Percentiles rank a stretch among this genome's conserved stretches.
phyloP scores from a whole-genome alignment of 164 flowering plant species.

The Vitis riparia region DNA sequence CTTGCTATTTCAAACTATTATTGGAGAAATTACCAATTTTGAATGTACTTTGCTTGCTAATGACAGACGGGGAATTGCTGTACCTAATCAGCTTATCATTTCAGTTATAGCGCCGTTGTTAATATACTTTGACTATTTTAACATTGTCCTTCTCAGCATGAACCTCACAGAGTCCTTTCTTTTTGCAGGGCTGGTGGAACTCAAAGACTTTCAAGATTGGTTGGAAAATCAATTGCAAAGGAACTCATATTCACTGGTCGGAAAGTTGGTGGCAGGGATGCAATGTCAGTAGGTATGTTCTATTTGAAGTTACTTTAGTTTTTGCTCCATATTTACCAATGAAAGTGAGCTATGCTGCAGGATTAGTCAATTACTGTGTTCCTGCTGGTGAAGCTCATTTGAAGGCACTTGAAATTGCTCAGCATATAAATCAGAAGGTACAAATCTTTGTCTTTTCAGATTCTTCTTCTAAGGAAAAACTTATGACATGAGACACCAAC shows the following conservation, averaged over 20 bases:
- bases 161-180: not conserved
- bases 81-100: not conserved
- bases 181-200: conserved; percentile 90
- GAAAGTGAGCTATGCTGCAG: conserved; percentile 39
- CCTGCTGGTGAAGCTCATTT: conserved; percentile 74
- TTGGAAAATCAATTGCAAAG: conserved; percentile 80
- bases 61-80: not conserved
- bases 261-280: conserved; percentile 65
- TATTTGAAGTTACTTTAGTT: not conserved
- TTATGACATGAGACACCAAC: not conserved
- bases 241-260: conserved; percentile 91
- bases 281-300: conserved; percentile 61
- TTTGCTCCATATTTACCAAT: conserved; percentile 1
- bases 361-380: conserved; percentile 77
- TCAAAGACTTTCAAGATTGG: conserved; percentile 83
- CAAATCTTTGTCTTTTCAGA: not conserved
- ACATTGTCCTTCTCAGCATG: not conserved
- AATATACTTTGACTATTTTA: not conserved
- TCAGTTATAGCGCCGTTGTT: not conserved
- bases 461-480: not conserved
- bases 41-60: not conserved
- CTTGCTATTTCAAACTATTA: too few relatives aligned
- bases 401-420: conserved; percentile 90
- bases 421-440: conserved; percentile 83
- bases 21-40: not conserved